Evolutionary conservation across 2,329 filamentous ascomycete species (phyloP).

Genomic region (Colletotrichum lentis): DNA sequence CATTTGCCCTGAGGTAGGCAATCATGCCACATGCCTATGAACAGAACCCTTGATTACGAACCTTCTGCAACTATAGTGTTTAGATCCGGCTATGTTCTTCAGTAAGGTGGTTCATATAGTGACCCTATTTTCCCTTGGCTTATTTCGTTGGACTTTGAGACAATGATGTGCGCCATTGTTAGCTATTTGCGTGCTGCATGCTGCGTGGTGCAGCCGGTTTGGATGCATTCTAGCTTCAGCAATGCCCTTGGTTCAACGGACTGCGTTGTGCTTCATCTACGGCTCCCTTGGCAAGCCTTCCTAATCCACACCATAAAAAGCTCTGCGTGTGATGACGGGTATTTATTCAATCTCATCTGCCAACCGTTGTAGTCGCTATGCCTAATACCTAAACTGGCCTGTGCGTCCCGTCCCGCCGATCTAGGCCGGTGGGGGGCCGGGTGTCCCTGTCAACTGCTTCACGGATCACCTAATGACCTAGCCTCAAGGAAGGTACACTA

Average conservation of each 20-base stretch:
- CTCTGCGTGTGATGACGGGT: not conserved
- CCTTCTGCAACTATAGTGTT: too few species aligned
- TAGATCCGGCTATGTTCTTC: too few species aligned
- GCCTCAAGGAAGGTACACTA: not conserved
- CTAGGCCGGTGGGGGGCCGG: not conserved
- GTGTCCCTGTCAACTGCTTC: not conserved
- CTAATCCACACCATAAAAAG: not conserved
- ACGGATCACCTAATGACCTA: too few species aligned
- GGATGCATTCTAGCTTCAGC: not conserved
- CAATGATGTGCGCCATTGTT: not conserved
- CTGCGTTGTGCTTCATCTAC: not conserved
- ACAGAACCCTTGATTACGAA: not conserved
- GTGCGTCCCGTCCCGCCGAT: conserved; percentile 17
- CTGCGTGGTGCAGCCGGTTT: not conserved
- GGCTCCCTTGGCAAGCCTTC: not conserved
- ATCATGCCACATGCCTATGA: too few species aligned
- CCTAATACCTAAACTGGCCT: not conserved
- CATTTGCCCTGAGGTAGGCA: too few species aligned
- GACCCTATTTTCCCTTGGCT: not conserved
- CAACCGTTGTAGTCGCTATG: too few species aligned
- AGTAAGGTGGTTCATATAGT: too few species aligned
- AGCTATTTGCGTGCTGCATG: not conserved
- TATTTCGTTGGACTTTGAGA: not conserved
- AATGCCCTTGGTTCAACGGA: not conserved
- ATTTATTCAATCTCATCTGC: not conserved